Conservation (phyloP, 345 rosid genomes). For the Carallia brachiata region DNA sequence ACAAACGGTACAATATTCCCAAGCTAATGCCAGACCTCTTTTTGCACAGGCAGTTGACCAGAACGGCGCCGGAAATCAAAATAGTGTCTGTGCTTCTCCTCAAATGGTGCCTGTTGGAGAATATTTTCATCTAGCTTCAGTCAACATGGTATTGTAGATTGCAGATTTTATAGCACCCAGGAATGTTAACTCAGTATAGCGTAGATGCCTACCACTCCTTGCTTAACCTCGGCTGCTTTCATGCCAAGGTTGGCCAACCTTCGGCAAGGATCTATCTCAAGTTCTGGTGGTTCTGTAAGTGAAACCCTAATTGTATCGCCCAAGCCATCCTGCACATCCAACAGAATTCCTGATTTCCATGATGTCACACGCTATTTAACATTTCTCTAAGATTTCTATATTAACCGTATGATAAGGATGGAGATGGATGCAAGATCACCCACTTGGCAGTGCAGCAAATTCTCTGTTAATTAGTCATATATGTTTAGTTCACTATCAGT, state of each 20-base stretch:
- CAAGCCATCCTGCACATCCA: slow-evolving; percentile 76
- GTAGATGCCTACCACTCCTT: slow-evolving; percentile 79
- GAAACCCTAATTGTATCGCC: slow-evolving; percentile 98
- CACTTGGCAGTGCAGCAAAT: neutral
- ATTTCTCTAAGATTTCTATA: neutral
- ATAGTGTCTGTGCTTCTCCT: slow-evolving; percentile 90
- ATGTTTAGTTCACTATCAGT: neutral
- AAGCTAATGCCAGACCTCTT: slow-evolving; percentile 57
- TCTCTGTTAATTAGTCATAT: neutral
- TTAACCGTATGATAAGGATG: slow-evolving; percentile 8
- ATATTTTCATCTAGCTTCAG: slow-evolving; percentile 5
- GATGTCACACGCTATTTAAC: neutral
- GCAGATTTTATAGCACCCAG: slow-evolving; percentile 7
- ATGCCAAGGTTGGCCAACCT: slow-evolving; percentile 87
- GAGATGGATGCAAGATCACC: neutral
- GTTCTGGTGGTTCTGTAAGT: slow-evolving; percentile 91
- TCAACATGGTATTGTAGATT: slow-evolving; percentile 7
- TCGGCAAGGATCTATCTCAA: slow-evolving; percentile 95
- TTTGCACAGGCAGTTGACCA: slow-evolving; percentile 84
- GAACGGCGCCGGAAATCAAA: slow-evolving; percentile 85
- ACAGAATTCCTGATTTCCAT: slow-evolving; percentile 9
- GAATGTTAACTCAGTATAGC: slow-evolving; percentile 10
- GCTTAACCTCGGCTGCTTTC: slow-evolving; percentile 73
- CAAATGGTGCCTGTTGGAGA: slow-evolving; percentile 74
- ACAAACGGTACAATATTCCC: neutral